Evolutionary conservation across 2,329 filamentous ascomycete species (phyloP).

Genomic region (Botryotinia convoluta): DNA sequence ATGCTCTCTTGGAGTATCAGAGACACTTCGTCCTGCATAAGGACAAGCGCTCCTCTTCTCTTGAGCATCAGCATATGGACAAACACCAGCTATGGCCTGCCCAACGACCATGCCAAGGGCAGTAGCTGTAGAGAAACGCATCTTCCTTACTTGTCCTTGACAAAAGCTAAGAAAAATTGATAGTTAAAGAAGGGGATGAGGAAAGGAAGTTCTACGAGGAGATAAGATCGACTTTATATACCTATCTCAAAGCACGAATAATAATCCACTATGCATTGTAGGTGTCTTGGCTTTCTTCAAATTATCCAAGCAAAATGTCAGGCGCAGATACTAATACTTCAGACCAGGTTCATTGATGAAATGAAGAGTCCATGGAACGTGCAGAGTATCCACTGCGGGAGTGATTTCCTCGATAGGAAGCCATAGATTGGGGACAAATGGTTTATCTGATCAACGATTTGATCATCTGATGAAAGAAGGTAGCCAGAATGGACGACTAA

Average conservation of each 20-base stretch:
- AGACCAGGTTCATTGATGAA: not conserved
- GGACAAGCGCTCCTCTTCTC: not conserved
- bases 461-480: not conserved
- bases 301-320: not conserved
- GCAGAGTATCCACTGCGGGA: not conserved
- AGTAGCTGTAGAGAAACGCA: conserved; percentile 1
- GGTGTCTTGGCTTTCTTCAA: not conserved
- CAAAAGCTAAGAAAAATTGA: not conserved
- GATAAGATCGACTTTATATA: not conserved
- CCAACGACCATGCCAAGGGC: not conserved
- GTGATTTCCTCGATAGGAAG: not conserved
- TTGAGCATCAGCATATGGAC: conserved; percentile 1
- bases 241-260: not conserved
- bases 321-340: not conserved
- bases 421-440: not conserved
- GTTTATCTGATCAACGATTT: not conserved
- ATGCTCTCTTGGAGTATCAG: not conserved
- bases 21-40: not conserved
- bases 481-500: not conserved
- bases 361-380: not conserved
- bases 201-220: not conserved
- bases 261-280: not conserved
- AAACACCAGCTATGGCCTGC: not conserved
- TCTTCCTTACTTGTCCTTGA: not conserved
- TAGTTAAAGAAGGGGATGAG: not conserved